A percentile compares a stretch with the other conserved stretches of the same genome.
Evolutionary conservation across 2,329 filamentous ascomycete species (phyloP).

Genomic region (Teratosphaeria epicoccoides): DNA sequence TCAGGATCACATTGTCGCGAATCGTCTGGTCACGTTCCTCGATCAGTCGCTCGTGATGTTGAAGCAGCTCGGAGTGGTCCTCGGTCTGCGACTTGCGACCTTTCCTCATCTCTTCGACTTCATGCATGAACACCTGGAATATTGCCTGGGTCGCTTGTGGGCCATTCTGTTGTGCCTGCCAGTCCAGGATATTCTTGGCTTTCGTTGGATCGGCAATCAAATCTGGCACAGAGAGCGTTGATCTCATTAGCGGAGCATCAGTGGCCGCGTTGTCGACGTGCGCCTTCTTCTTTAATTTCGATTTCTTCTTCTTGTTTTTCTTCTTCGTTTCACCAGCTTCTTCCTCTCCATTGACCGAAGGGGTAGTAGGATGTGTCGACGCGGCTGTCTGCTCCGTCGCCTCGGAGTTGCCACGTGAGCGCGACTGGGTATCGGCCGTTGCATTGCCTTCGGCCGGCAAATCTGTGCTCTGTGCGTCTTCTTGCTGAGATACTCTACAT

Average conservation of each 20-base stretch:
- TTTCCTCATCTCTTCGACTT: conserved; percentile 3
- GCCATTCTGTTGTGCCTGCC: neutral
- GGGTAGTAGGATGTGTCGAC: conserved; percentile 15
- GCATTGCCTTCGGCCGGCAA: conserved; percentile 3
- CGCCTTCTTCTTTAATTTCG: conserved; percentile 75
- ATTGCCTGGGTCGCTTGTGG: neutral
- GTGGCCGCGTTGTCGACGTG: conserved; percentile 18
- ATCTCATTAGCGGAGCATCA: neutral
- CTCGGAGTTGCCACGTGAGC: conserved; percentile 16
- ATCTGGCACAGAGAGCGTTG: conserved; percentile 8
- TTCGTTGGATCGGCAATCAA: conserved; percentile 10
- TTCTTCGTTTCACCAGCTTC: conserved; percentile 49
- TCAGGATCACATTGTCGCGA: conserved; percentile 56
- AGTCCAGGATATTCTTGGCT: conserved; percentile 10
- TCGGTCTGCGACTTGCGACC: conserved; percentile 10
- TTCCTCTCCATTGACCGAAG: conserved; percentile 15
- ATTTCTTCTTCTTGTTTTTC: conserved; percentile 63
- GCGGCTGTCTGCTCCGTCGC: conserved; percentile 14
- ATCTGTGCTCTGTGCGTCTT: conserved; percentile 5
- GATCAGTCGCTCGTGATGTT: conserved; percentile 18
- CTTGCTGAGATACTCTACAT: conserved; percentile 13
- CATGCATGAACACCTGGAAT: conserved; percentile 2
- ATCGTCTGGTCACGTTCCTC: conserved; percentile 62
- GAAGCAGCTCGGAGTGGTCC: conserved; percentile 11
- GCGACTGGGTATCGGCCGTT: conserved; percentile 5